These are phyloP conservation scores for Polyplosphaeria fusca DNA, from an alignment of 495 filamentous ascomycete genomes.

Conservation along the genomic window DNA sequence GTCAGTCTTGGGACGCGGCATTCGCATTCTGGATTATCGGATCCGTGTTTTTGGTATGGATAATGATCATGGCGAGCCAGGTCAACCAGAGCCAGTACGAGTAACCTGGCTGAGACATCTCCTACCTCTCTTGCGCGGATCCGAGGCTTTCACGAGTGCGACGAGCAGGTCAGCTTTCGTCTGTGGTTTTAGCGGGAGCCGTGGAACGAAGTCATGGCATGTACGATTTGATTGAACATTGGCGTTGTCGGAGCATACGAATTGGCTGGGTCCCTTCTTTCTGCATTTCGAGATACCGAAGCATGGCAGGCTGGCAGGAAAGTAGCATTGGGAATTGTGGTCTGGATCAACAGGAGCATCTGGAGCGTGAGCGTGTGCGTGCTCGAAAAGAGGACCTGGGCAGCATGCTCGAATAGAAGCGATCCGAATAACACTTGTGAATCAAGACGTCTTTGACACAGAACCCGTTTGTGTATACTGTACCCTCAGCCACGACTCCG, in stretches of 20 bases:
- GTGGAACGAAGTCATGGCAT: constrained; percentile 7
- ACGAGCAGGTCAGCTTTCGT: no score
- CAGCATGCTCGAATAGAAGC: no score
- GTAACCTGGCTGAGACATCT: constrained; percentile 24
- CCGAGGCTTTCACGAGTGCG: no score
- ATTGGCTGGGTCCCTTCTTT: neutral
- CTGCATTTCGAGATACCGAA: constrained; percentile 6
- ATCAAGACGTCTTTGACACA: no score
- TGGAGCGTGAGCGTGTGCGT: no score
- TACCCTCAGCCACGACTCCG: no score
- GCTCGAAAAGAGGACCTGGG: no score
- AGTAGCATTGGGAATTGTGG: neutral
- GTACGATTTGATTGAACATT: neutral
- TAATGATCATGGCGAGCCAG: constrained; percentile 88
- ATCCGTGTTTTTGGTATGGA: constrained; percentile 84
- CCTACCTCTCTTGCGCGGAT: no score
- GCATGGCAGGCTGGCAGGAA: neutral
- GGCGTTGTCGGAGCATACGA: neutral
- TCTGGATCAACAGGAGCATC: no score
- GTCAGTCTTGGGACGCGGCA: constrained; percentile 58
- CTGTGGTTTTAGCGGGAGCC: no score
- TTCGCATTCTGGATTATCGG: constrained; percentile 74
- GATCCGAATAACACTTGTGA: no score
- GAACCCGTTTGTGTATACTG: no score
- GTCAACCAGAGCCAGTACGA: constrained; percentile 66